Base-by-base conservation (phyloP, 441 rosid species). In the Erodium texanum region DNA sequence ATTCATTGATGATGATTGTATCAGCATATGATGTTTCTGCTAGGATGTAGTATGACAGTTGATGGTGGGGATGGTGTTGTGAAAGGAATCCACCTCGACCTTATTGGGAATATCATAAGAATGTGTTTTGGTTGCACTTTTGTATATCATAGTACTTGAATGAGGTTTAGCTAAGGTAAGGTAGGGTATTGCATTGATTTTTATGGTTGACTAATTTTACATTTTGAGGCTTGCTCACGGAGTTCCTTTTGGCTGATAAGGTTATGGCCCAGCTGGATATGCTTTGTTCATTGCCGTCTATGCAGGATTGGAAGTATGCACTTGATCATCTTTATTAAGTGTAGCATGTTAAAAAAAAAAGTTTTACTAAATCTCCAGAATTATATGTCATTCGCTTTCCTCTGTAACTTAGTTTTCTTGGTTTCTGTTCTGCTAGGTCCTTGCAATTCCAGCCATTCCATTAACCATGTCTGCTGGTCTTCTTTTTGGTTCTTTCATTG, bases 381-480 rank as follows among this genome's bases (percentile, higher is more conserved):
- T 3, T 43, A 43, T 43, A 43, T 14, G 50, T 12, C 16, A 10
- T 43, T 43, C n/a, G 3, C 11, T 3, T 43, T 43, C 12, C 36
- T 10, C 62, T 15, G 15, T 43, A 66, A 58, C 77, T 29, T n/a
- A 64, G 4, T 12, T 65, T 65, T 29, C 29, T 5, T 69, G 63
- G 14, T 73, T 16, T 48, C 11, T 75, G 34, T 12, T 68, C 36
- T 75, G 20, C 73, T 70, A 93, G 99, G 80, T 94, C 74, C 85
- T 94, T 78, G 99, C 99, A 16, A 89, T 94, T 79, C 99, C 99
- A 1, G 97, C 99, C 59, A 86, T 94, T 69, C 99, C 99, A 14
- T 82, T 94, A 79, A 94, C 99, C 18, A 89, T 94, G 97, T 89
- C 99, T 22, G 97, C 99, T 64, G 99, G 99, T 80, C 96, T 94